Percentiles rank a stretch among this genome's conserved stretches.
Conservation (phyloP, 345 rosid genomes). For the Acer campestre region DNA sequence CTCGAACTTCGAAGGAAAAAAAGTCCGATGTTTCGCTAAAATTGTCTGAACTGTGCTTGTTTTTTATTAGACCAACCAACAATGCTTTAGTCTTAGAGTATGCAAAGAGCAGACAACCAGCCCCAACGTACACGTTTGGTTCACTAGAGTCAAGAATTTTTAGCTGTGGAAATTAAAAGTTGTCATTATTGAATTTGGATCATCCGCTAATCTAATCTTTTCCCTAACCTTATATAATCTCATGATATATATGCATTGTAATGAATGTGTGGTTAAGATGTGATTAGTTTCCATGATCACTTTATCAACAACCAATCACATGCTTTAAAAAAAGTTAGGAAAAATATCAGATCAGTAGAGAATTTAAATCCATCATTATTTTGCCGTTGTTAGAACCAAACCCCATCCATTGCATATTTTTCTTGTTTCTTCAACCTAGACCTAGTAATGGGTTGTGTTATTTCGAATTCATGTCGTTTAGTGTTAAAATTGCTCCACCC, state of each 20-base stretch:
- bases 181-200: neutral
- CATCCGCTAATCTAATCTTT: too few species aligned
- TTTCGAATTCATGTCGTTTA: too few species aligned
- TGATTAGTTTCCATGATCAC: too few species aligned
- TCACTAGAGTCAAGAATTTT: conserved; percentile 16
- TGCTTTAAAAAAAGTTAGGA: too few species aligned
- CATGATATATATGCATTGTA: too few species aligned
- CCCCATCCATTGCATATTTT: neutral
- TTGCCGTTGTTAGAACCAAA: neutral
- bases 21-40: neutral
- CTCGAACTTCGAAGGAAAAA: neutral
- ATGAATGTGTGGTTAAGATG: too few species aligned
- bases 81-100: neutral
- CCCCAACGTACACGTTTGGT: neutral
- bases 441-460: too few species aligned
- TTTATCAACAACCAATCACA: too few species aligned
- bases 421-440: neutral
- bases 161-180: neutral
- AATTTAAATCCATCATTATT: neutral
- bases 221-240: too few species aligned
- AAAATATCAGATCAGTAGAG: too few species aligned
- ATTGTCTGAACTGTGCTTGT: conserved; percentile 1
- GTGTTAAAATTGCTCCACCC: too few species aligned
- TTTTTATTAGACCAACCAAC: neutral
- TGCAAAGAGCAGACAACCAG: conserved; percentile 12